Conservation (phyloP, 164 flowering plant species). For the Sextonia rubra region DNA sequence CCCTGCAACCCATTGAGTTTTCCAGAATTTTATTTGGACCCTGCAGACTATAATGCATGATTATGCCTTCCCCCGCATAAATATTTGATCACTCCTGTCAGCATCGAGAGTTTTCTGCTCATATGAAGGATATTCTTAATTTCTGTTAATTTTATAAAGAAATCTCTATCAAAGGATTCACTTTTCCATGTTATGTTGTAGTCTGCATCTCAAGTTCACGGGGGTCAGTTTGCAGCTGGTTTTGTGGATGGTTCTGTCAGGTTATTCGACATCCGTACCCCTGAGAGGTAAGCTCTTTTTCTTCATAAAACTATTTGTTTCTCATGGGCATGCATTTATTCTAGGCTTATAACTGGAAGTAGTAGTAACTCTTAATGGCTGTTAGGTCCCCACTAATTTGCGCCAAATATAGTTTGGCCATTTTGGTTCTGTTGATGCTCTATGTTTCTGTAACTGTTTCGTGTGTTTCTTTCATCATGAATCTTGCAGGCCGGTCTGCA, state of each 20-base stretch:
- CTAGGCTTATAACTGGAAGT: not conserved
- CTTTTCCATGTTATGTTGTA: conserved; percentile 20
- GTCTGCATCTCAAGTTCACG: conserved; percentile 96
- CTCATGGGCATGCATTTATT: not conserved
- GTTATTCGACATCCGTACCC: conserved; percentile 77
- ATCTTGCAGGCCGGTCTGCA: conserved; percentile 57
- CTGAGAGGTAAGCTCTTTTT: conserved; percentile 57
- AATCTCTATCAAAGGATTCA: not conserved
- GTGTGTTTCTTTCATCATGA: not conserved
- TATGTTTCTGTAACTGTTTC: not conserved
- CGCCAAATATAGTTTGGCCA: not conserved
- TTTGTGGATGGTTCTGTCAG: conserved; percentile 86
- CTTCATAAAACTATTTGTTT: not conserved
- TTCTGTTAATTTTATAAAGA: too few species aligned
- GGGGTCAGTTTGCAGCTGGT: conserved; percentile 90
- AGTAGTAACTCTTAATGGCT: not conserved
- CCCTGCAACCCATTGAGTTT: too few species aligned
- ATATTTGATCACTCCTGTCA: not conserved
- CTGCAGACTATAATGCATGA: not conserved
- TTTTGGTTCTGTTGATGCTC: not conserved
- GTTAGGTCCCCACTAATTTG: not conserved
- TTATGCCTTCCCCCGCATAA: not conserved
- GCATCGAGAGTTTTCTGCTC: not conserved
- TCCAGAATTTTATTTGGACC: not conserved
- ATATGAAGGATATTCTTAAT: not conserved